These are phyloP conservation scores for Suillus weaverae DNA, from an alignment of 768 basidiomycete genomes.

Conservation along the genomic window DNA sequence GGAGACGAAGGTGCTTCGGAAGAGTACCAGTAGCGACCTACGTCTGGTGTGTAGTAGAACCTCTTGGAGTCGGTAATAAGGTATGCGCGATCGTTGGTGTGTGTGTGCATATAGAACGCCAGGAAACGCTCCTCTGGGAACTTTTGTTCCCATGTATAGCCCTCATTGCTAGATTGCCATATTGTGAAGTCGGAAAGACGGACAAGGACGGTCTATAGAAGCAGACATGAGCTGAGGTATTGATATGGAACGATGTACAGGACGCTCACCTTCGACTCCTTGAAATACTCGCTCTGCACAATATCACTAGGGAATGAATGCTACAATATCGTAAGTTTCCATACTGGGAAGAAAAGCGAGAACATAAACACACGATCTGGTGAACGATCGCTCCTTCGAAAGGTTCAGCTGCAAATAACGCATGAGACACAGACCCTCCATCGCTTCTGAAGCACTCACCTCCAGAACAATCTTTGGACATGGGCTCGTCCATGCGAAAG, in stretches of 20 bases:
- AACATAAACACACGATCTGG: constrained; percentile 54
- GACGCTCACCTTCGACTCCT: constrained; percentile 60
- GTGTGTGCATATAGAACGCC: constrained; percentile 84
- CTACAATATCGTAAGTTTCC: constrained; percentile 34
- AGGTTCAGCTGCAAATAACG: constrained; percentile 60
- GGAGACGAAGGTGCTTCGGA: constrained; percentile 65
- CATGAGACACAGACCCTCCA: neutral
- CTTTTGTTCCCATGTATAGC: constrained; percentile 83
- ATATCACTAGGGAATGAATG: constrained; percentile 66
- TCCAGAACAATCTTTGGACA: constrained; percentile 75
- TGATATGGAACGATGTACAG: neutral
- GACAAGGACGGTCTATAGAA: constrained; percentile 72
- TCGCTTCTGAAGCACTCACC: constrained; percentile 40
- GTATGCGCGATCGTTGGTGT: constrained; percentile 82
- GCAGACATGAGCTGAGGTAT: constrained; percentile 3
- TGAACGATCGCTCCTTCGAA: constrained; percentile 76
- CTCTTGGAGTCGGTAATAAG: constrained; percentile 69
- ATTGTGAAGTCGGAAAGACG: constrained; percentile 73
- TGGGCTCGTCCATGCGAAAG: constrained; percentile 63
- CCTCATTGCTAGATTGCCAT: constrained; percentile 96
- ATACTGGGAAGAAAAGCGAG: neutral
- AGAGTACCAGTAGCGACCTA: constrained; percentile 68
- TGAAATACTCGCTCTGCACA: constrained; percentile 82
- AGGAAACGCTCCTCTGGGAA: constrained; percentile 65
- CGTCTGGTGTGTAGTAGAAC: constrained; percentile 82